phyloP scores from a whole-genome alignment of 108 stramenopile species.

The Nitzschia putrida region DNA sequence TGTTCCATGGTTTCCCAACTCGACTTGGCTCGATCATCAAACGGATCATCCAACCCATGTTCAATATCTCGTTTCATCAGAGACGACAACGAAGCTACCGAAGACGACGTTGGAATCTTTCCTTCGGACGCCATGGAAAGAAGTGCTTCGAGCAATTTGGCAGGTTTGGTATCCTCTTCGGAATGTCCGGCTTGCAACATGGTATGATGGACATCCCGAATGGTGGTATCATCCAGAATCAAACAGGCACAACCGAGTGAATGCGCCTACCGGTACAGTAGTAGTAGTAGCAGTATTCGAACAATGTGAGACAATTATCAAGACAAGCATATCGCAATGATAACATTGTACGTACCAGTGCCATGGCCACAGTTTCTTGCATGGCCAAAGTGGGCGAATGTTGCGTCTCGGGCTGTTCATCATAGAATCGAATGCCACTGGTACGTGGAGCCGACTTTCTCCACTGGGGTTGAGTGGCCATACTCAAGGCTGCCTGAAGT shows the following conservation, averaged over 20 bases:
- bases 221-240: conserved; percentile 70
- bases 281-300: background rate
- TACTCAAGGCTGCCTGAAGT: conserved; percentile 71
- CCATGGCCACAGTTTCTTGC: conserved; percentile 88
- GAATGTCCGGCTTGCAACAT: conserved; percentile 39
- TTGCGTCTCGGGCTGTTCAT: conserved; percentile 11
- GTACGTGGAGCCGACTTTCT: conserved; percentile 47
- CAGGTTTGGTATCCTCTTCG: conserved; percentile 62
- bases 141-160: conserved; percentile 58
- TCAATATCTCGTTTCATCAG: conserved; percentile 73
- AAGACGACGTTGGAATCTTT: conserved; percentile 18
- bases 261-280: conserved; percentile 81
- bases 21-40: conserved; percentile 71
- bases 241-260: conserved; percentile 74
- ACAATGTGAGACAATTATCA: background rate
- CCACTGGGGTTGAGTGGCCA: conserved; percentile 84
- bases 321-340: background rate
- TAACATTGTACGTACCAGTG: conserved; percentile 50
- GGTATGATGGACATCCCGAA: conserved; percentile 61
- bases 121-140: conserved; percentile 59
- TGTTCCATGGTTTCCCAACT: conserved; percentile 63
- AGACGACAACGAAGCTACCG: conserved; percentile 59
- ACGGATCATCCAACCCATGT: conserved; percentile 77
- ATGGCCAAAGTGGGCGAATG: conserved; percentile 64
- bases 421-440: conserved; percentile 45